These are phyloP conservation scores for Aspergillus coremiiformis DNA, from an alignment of 495 filamentous ascomycete genomes.

Conservation along the genomic window DNA sequence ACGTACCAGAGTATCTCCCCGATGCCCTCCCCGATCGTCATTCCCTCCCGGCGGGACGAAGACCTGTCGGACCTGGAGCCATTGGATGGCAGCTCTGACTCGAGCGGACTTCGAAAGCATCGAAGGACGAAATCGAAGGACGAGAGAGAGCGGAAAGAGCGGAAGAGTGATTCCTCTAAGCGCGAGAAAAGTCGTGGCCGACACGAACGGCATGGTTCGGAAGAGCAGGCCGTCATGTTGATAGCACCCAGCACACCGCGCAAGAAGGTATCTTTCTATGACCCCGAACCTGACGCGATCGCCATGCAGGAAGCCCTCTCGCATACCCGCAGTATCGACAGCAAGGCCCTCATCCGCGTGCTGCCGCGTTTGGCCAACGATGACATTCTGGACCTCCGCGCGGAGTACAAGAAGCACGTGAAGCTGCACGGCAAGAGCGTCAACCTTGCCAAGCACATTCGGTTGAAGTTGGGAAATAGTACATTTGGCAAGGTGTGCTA, in stretches of 20 bases:
- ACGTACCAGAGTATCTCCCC: constrained; percentile 94
- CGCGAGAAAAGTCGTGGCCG: constrained; percentile 21
- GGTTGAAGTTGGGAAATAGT: constrained; percentile 62
- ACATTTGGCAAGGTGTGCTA: constrained; percentile 82
- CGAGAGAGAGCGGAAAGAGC: constrained; percentile 20
- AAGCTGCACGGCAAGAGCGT: constrained; percentile 77
- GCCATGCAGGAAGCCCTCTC: constrained; percentile 69
- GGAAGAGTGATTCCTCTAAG: constrained; percentile 25
- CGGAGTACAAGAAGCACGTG: constrained; percentile 84
- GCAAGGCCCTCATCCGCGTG: constrained; percentile 69
- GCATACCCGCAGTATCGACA: constrained; percentile 56
- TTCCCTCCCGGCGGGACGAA: constrained; percentile 36
- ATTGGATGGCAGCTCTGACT: constrained; percentile 33
- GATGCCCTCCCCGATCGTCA: constrained; percentile 72
- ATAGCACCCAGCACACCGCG: constrained; percentile 25
- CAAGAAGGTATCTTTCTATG: constrained; percentile 58
- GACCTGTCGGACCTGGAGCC: constrained; percentile 46
- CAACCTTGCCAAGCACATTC: constrained; percentile 95
- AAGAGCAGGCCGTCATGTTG: constrained; percentile 19
- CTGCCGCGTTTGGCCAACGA: constrained; percentile 77
- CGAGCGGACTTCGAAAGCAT: constrained; percentile 25
- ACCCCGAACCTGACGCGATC: constrained; percentile 69
- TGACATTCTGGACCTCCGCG: constrained; percentile 73
- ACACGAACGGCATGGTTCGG: constrained; percentile 24
- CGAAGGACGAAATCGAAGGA: constrained; percentile 25